Conservation (phyloP, 176 grass and related monocot genomes). For the Melocanna baccifera region DNA sequence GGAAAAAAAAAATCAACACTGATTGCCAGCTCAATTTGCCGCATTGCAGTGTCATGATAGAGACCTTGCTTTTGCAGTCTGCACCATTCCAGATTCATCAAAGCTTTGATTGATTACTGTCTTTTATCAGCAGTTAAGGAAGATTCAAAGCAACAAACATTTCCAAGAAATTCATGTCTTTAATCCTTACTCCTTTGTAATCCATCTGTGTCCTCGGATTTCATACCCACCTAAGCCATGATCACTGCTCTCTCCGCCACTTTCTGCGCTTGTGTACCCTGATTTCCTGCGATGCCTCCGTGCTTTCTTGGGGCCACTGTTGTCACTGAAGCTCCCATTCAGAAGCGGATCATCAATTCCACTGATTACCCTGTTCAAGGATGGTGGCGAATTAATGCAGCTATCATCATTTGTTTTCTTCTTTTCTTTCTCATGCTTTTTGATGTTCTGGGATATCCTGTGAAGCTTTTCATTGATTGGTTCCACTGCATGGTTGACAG, state of each 20-base stretch:
- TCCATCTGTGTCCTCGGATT: constrained; percentile 64
- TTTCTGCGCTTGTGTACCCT: constrained; percentile 44
- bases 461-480: constrained; percentile 83
- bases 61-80: not conserved
- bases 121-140: not conserved
- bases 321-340: constrained; percentile 74
- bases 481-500: constrained; percentile 77
- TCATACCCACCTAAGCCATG: constrained; percentile 54
- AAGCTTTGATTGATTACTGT: not conserved
- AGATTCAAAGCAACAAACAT: not conserved
- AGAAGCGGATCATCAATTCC: constrained; percentile 87
- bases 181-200: constrained; percentile 58
- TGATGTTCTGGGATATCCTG: constrained; percentile 84
- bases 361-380: constrained; percentile 52
- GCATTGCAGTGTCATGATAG: not conserved
- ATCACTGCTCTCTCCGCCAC: constrained; percentile 66
- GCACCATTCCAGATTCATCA: not conserved
- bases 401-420: constrained; percentile 73
- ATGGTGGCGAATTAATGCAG: constrained; percentile 51
- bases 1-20: not conserved
- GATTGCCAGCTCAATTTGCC: not conserved
- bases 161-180: not conserved
- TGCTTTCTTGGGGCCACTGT: constrained; percentile 44
- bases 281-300: constrained; percentile 56
- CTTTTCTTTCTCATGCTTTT: constrained; percentile 60